A percentile compares a stretch with the other conserved stretches of the same genome.
Evolutionary conservation across 495 filamentous ascomycete genomes (phyloP).

Genomic region (Annulohypoxylon maeteangense): DNA sequence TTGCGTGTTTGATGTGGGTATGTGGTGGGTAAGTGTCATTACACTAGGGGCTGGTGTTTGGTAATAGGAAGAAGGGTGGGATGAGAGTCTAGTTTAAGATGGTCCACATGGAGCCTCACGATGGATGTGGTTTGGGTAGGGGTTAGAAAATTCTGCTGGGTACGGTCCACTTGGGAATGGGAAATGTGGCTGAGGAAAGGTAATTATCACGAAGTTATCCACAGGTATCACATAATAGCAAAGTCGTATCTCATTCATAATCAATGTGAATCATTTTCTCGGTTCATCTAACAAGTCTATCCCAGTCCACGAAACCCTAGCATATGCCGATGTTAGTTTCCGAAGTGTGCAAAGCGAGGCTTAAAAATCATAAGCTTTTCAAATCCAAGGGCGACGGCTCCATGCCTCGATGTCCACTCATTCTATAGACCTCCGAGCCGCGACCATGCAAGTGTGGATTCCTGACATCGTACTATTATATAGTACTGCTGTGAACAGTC

Average conservation of each 20-base stretch:
- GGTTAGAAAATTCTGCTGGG: background rate
- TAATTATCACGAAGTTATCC: background rate
- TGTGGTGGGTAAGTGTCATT: background rate
- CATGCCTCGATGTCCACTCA: conserved; percentile 39
- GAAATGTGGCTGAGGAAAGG: background rate
- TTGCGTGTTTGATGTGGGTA: background rate
- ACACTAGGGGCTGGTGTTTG: background rate
- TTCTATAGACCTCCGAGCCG: conserved; percentile 39
- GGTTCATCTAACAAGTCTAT: conserved; percentile 37
- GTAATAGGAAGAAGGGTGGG: background rate
- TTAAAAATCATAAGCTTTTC: conserved; percentile 31
- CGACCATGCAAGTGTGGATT: conserved; percentile 19
- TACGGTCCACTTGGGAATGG: too few species aligned
- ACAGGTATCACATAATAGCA: background rate
- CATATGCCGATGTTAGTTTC: conserved; percentile 8
- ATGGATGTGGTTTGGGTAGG: background rate
- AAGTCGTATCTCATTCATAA: background rate
- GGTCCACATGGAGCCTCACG: background rate
- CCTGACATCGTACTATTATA: conserved; percentile 3
- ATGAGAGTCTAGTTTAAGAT: background rate
- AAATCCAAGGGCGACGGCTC: conserved; percentile 23
- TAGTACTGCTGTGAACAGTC: conserved; percentile 6
- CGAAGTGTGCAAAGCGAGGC: conserved; percentile 15
- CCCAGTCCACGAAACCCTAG: conserved; percentile 5
- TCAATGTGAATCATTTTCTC: conserved; percentile 2